phyloP scores from a whole-genome alignment of 352 stramenopile genomes.

The Halophytophthora batemanensis region DNA sequence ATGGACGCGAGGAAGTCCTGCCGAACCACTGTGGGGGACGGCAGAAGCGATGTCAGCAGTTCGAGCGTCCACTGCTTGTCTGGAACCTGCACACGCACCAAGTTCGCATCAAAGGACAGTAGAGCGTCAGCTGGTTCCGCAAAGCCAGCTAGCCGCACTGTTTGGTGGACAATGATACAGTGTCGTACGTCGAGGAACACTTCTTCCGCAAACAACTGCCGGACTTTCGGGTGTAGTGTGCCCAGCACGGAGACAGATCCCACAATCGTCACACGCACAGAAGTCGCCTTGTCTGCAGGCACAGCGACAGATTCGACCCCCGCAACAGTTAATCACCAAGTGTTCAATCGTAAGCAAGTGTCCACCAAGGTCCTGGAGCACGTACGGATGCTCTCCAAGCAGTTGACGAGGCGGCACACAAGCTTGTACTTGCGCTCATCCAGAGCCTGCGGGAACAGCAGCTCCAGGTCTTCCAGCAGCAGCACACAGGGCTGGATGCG shows the following conservation, averaged over 20 bases:
- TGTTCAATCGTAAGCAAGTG: not conserved
- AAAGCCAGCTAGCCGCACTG: no score
- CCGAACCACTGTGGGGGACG: slow-evolving; percentile 24
- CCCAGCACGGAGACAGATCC: slow-evolving; percentile 54
- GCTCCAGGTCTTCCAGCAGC: slow-evolving; percentile 69
- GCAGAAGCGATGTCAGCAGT: slow-evolving; percentile 45
- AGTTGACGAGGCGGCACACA: slow-evolving; percentile 55
- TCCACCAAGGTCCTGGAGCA: not conserved
- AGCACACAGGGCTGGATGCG: slow-evolving; percentile 71
- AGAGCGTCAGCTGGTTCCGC: not conserved
- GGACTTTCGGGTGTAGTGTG: slow-evolving; percentile 58
- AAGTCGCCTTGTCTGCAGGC: slow-evolving; percentile 24
- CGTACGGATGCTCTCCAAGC: slow-evolving; percentile 58
- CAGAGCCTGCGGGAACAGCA: slow-evolving; percentile 65
- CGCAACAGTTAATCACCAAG: not conserved
- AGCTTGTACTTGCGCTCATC: slow-evolving; percentile 76
- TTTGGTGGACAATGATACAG: no score
- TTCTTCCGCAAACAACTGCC: slow-evolving; percentile 79
- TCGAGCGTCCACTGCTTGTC: slow-evolving; percentile 52
- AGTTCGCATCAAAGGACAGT: not conserved
- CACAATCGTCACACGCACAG: slow-evolving; percentile 48
- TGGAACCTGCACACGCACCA: slow-evolving; percentile 36
- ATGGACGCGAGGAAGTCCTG: slow-evolving; percentile 53
- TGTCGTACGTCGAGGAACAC: slow-evolving; percentile 55
- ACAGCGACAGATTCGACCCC: not conserved